phyloP scores from a whole-genome alignment of 2,329 filamentous ascomycete genomes.

The Botrytis pseudocinerea region DNA sequence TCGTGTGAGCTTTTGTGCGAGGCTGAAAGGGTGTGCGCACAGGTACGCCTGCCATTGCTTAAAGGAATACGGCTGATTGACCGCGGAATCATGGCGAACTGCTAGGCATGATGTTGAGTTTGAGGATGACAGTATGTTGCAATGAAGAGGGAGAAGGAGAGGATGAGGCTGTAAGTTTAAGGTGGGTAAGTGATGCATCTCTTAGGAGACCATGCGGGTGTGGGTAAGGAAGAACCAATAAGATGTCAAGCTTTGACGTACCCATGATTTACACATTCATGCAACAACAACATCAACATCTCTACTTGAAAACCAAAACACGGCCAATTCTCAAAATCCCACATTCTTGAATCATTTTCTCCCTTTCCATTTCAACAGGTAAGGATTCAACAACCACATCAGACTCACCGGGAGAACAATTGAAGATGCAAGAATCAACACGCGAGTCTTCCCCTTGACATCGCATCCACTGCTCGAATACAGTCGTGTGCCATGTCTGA shows the following conservation, averaged over 20 bases:
- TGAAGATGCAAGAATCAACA: background rate
- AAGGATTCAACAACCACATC: background rate
- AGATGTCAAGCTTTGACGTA: background rate
- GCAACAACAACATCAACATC: background rate
- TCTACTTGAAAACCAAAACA: background rate
- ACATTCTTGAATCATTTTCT: background rate
- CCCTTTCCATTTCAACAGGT: background rate
- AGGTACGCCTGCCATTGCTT: slow-evolving; percentile 24
- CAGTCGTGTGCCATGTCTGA: background rate
- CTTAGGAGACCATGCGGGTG: background rate
- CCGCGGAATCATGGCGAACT: slow-evolving; percentile 17
- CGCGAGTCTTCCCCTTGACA: background rate
- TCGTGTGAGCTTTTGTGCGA: slow-evolving; percentile 20
- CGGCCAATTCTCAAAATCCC: background rate
- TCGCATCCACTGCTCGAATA: background rate
- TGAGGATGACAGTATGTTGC: background rate
- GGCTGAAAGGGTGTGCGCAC: slow-evolving; percentile 24
- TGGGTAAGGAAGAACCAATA: background rate
- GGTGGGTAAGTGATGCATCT: background rate
- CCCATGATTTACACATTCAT: background rate
- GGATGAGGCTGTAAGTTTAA: slow-evolving; percentile 1
- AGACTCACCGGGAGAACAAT: background rate
- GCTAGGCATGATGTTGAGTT: background rate
- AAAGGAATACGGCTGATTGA: background rate
- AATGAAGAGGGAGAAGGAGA: background rate